Percentiles rank a stretch among this genome's conserved stretches.
phyloP scores from a whole-genome alignment of 192 early-diverging fungal species.

The Phlyctochytrium bullatum region DNA sequence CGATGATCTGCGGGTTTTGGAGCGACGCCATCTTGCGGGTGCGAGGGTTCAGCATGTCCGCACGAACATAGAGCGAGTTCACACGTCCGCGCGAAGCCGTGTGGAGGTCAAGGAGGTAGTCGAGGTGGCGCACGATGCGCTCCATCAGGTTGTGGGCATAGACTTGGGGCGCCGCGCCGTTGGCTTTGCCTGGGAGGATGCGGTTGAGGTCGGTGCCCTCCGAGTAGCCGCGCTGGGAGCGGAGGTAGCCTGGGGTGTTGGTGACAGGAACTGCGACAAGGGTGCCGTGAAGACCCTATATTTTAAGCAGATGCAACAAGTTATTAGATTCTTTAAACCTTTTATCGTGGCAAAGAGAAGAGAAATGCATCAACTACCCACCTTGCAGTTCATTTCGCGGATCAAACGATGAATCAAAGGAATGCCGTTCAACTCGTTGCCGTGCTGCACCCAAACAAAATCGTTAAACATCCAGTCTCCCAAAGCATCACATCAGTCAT shows the following conservation, averaged over 20 bases:
- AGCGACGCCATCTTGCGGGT: slow-evolving; percentile 49
- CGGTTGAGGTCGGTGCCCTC: slow-evolving; percentile 75
- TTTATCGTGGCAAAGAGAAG: no score
- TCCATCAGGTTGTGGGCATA: slow-evolving; percentile 71
- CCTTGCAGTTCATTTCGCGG: slow-evolving; percentile 48
- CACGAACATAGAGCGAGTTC: slow-evolving; percentile 72
- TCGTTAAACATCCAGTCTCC: background rate
- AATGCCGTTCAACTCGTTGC: slow-evolving; percentile 78
- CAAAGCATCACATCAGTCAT: background rate
- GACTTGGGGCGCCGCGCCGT: slow-evolving; percentile 66
- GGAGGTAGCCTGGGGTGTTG: slow-evolving; percentile 67
- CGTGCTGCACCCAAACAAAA: slow-evolving; percentile 49
- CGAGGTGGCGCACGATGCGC: slow-evolving; percentile 65
- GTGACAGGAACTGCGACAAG: slow-evolving; percentile 68
- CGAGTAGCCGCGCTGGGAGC: slow-evolving; percentile 63
- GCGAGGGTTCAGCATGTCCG: slow-evolving; percentile 64
- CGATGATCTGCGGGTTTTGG: slow-evolving; percentile 54
- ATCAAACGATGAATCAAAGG: slow-evolving; percentile 73
- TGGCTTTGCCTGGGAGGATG: slow-evolving; percentile 64
- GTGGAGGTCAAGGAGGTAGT: slow-evolving; percentile 70
- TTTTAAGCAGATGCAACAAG: background rate
- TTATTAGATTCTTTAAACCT: background rate
- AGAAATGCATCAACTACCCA: no score
- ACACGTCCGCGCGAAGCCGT: slow-evolving; percentile 68
- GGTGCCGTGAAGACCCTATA: slow-evolving; percentile 60